Base-by-base conservation (phyloP, 139 green algal species). In the Zygnema cylindricum region DNA sequence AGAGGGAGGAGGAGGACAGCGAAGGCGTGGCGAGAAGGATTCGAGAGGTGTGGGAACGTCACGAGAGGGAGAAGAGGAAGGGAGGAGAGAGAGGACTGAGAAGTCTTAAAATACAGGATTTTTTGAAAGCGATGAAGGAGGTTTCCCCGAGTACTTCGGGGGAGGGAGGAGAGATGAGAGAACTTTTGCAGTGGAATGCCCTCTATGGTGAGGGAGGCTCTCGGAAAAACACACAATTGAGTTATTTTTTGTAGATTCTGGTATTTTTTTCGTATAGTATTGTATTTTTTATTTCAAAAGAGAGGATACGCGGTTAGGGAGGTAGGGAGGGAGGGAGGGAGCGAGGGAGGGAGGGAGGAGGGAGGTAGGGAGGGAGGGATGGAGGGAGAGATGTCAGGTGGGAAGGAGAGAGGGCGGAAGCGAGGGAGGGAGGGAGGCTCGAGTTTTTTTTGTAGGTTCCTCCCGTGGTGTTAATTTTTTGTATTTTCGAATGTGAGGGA, bases 251-350 rank as follows among this genome's bases (percentile, higher is more conserved):
- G 57, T 25, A 30, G 57, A 30, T 25, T 25, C 30, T 25, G 57
- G 57, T 25, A 30, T 25, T 25, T 25, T 25, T 25, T 25, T 25
- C 30, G 57, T 25, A 30, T 25, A 30, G 57, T 25, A 30, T n/a
- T n/a, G n/a, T n/a, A n/a, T n/a, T n/a, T n/a, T n/a, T n/a, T n/a
- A n/a, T n/a, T n/a, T n/a, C n/a, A n/a, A n/a, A n/a, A n/a, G n/a
- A n/a, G n/a, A n/a, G n/a, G n/a, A n/a, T n/a, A n/a, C n/a, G n/a
- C n/a, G n/a, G n/a, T n/a, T n/a, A n/a, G 73, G 73, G 73, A 38
- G 73, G 73, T 16, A 38, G 73, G 73, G 73, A 38, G 21, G 73
- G 73, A 38, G 73, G 73, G 21, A 38, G 73, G 73, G 73, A 38
- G 21, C 36, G 73, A 38, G 73, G 73, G 21, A 16, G 21, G 16